Percentiles rank a stretch among this genome's conserved stretches.
These are phyloP conservation scores for Rhynchospora breviuscula DNA, from an alignment of 176 grass and related monocot species.

Conservation along the genomic window DNA sequence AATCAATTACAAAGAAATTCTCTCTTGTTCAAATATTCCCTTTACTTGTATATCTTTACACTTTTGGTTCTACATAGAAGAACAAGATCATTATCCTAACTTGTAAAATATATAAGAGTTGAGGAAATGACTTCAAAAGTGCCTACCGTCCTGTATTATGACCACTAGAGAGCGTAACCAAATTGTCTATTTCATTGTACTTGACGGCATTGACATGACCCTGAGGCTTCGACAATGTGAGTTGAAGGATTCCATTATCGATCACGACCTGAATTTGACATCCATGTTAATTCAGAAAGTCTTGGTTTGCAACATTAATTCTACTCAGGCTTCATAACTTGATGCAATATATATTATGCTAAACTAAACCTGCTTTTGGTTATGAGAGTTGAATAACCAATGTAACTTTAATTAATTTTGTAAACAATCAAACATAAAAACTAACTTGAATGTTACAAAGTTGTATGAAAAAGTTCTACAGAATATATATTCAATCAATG, in stretches of 20 bases:
- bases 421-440: no score
- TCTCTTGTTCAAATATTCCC: no score
- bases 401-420: neutral
- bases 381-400: neutral
- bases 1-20: no score
- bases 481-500: no score
- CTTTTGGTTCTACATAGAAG: neutral
- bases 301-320: neutral
- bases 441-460: no score
- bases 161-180: neutral
- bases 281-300: neutral
- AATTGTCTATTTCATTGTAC: conserved; percentile 43
- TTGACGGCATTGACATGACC: conserved; percentile 46
- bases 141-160: conserved; percentile 33
- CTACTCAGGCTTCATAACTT: neutral
- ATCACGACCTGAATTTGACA: conserved; percentile 45
- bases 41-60: no score
- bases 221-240: conserved; percentile 43
- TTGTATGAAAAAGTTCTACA: no score
- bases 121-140: neutral
- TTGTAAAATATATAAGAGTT: neutral
- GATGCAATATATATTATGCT: neutral
- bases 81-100: neutral
- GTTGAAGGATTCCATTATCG: conserved; percentile 63
- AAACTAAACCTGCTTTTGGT: no score